Evolutionary conservation across 148 eudicot species (phyloP).

Genomic region (Rhododendron vialii): DNA sequence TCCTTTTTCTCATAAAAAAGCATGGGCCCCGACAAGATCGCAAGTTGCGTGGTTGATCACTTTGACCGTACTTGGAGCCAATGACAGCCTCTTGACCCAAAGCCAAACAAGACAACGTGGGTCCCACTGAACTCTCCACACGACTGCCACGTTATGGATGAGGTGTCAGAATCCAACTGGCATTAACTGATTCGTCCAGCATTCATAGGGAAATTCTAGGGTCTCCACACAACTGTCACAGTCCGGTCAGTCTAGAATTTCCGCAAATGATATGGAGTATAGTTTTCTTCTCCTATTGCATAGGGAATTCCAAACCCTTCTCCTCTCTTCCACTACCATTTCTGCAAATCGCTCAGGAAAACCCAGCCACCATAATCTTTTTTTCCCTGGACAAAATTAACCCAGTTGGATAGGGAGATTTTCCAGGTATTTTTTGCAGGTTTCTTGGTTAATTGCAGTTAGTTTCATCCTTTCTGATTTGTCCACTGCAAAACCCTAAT

Average conservation of each 20-base stretch:
- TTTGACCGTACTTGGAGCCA: neutral
- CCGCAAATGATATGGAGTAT: neutral
- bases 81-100: neutral
- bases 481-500: neutral
- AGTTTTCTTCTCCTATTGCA: neutral
- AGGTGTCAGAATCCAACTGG: neutral
- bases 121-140: neutral
- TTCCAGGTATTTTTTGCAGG: conserved; percentile 3
- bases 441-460: neutral
- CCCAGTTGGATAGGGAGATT: neutral
- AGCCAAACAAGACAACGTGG: neutral
- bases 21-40: neutral
- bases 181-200: neutral
- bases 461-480: neutral
- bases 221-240: neutral
- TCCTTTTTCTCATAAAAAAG: no score
- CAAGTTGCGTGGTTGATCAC: neutral
- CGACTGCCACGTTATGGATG: neutral
- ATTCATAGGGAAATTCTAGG: neutral
- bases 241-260: neutral
- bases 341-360: conserved; percentile 4
- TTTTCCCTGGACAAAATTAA: neutral
- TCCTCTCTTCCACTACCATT: neutral
- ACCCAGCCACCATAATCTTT: neutral
- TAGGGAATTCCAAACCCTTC: neutral